A percentile compares a stretch with the other conserved stretches of the same genome.
phyloP scores from a whole-genome alignment of 805 yeast species.

The Candida tammaniensis region DNA sequence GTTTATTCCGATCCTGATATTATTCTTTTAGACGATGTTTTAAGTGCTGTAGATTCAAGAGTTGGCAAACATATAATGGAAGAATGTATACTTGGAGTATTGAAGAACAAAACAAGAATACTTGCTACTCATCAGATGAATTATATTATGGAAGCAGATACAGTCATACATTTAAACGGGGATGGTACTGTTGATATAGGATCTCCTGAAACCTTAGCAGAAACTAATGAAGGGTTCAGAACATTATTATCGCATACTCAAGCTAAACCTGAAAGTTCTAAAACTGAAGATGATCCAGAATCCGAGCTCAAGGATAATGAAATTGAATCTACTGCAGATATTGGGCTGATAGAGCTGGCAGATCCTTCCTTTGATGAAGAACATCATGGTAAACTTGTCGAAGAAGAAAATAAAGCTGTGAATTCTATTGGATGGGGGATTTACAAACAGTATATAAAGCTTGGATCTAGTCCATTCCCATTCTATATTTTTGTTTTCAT shows the following conservation, averaged over 20 bases:
- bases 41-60: constrained; percentile 36
- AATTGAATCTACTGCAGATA: too few relatives aligned
- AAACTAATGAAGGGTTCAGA: constrained; percentile 21
- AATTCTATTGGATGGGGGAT: constrained; percentile 50
- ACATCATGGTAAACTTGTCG: constrained; percentile 26
- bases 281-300: not conserved
- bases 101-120: constrained; percentile 27
- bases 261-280: too few relatives aligned
- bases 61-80: constrained; percentile 37
- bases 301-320: too few relatives aligned
- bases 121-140: constrained; percentile 40
- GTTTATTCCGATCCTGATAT: constrained; percentile 30
- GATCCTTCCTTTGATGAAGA: constrained; percentile 4
- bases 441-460: constrained; percentile 47
- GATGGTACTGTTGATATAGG: constrained; percentile 30
- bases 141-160: constrained; percentile 30
- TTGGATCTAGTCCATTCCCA: constrained; percentile 42
- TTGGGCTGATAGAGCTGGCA: not conserved
- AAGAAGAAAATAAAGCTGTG: constrained; percentile 58
- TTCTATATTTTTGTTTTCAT: constrained; percentile 18
- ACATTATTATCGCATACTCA: constrained; percentile 23
- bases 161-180: constrained; percentile 27
- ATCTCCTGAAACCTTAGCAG: constrained; percentile 21
- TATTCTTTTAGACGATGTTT: constrained; percentile 32
- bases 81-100: constrained; percentile 23